Conservation (phyloP, 2,329 filamentous ascomycete species). For the Arthrobotrys entomopaga region DNA sequence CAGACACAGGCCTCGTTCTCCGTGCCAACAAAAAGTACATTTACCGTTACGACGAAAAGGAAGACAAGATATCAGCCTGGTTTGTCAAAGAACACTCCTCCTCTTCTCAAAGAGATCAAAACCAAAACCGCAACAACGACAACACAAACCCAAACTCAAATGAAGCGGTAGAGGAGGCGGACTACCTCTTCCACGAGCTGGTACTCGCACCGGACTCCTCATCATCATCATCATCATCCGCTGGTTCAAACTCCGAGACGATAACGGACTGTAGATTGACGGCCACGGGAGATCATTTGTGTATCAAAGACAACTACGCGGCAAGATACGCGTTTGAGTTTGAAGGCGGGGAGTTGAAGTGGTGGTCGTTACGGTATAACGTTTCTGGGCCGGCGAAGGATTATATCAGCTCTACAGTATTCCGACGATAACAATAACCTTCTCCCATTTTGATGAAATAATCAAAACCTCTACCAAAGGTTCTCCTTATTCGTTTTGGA, state of each 20-base stretch:
- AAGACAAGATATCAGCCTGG: slow-evolving; percentile 39
- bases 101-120: too few relatives aligned
- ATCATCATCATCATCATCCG: neutral
- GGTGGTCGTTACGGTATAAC: slow-evolving; percentile 30
- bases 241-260: too few relatives aligned
- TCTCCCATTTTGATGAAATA: too few relatives aligned
- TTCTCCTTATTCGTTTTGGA: too few relatives aligned
- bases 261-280: slow-evolving; percentile 18
- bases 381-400: slow-evolving; percentile 41
- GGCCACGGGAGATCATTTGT: slow-evolving; percentile 30
- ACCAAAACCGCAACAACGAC: neutral
- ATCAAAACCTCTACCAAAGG: too few relatives aligned
- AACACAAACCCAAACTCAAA: slow-evolving; percentile 34
- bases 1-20: slow-evolving; percentile 15
- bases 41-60: slow-evolving; percentile 23
- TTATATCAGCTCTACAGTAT: slow-evolving; percentile 35
- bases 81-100: slow-evolving; percentile 30
- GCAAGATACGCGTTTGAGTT: slow-evolving; percentile 32
- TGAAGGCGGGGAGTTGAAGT: slow-evolving; percentile 2
- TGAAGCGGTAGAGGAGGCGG: slow-evolving; percentile 13
- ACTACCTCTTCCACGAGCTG: slow-evolving; percentile 43
- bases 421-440: slow-evolving; percentile 16
- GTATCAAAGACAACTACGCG: slow-evolving; percentile 42
- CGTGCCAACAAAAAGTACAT: slow-evolving; percentile 47
- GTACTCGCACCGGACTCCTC: neutral